Base-by-base conservation (phyloP, 257 asterid genomes). In the Solanum dulcamara region DNA sequence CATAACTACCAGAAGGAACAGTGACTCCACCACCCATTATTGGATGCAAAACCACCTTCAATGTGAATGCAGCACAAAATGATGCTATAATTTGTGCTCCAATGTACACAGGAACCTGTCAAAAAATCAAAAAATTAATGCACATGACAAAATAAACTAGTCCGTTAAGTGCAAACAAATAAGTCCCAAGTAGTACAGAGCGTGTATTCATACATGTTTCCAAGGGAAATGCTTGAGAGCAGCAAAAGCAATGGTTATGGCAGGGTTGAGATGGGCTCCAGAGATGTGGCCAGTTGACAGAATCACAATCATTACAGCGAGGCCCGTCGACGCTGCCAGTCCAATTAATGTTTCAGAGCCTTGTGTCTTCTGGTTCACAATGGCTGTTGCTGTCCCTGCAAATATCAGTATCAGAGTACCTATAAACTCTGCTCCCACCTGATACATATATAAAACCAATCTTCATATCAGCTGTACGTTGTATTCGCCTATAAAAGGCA, bases 221-320 rank as follows among this genome's bases (percentile, higher is more conserved):
- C 98, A 93, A 0, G 98, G 99, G 79, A 96, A 96, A 89, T 93
- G 98, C 35, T 90, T 89, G 83, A 96, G 93, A 55, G 96, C 94
- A 28, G 98, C 99, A 85, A 96, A 96, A 66, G 98, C 98, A 72
- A 96, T 88, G n/a, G 99, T 96, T 71, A 96, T 57, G 1, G 98
- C 88, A 3, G 99, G 99, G 88, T 96, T 96, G 84, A 96, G 93
- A 84, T 96, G 98, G 2, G 99, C 99, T 20, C 99, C 99, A 13
- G 99, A 96, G 89, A 96, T 96, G 86, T 96, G 99, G 14, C 99
- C 98, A 0, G 98, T 96, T n/a, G 99, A 92, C 18, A 94, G 94
- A 50, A 96, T 93, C 18, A 96, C 95, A 50, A 94, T 88, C 98
- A 94, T 96, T 28, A 92, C 98, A n/a, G 99, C 98, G 5, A 96